These are phyloP conservation scores for Rhizopogon parksii DNA, from an alignment of 1,284 basidiomycete species.

Conservation along the genomic window DNA sequence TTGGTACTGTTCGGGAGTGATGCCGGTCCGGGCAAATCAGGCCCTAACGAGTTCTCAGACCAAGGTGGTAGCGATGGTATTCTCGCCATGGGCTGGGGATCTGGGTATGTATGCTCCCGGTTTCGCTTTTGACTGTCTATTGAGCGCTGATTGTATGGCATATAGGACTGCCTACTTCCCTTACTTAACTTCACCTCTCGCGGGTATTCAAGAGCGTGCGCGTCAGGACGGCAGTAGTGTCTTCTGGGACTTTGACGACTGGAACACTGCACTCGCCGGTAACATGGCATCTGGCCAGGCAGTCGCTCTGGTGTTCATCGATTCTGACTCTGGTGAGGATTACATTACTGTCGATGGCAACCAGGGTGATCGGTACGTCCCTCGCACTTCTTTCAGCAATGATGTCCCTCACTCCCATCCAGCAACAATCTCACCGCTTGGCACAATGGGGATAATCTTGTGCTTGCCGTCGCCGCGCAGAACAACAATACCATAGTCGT, in stretches of 20 bases:
- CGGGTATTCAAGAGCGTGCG: conserved; percentile 63
- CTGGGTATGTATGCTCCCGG: conserved; percentile 32
- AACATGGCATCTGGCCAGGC: conserved; percentile 46
- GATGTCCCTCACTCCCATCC: neutral
- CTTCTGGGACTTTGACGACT: conserved; percentile 63
- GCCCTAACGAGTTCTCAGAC: conserved; percentile 71
- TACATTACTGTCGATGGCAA: conserved; percentile 76
- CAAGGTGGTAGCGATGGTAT: conserved; percentile 60
- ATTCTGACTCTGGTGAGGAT: conserved; percentile 68
- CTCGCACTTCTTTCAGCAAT: neutral
- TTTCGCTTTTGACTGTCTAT: conserved; percentile 6
- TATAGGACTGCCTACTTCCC: conserved; percentile 46
- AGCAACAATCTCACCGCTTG: conserved; percentile 60
- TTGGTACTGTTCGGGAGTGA: conserved; percentile 64
- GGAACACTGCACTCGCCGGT: conserved; percentile 44
- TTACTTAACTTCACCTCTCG: conserved; percentile 58
- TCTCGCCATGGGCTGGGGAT: conserved; percentile 84
- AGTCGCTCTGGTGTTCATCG: conserved; percentile 69
- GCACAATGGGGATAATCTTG: conserved; percentile 66
- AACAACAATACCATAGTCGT: conserved; percentile 81
- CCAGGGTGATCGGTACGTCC: conserved; percentile 50
- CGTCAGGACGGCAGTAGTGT: conserved; percentile 55
- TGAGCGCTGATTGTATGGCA: conserved; percentile 5
- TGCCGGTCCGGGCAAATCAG: conserved; percentile 59
- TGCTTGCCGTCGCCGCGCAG: conserved; percentile 49